phyloP scores from a whole-genome alignment of 345 rosid species.

The Acer campestre region DNA sequence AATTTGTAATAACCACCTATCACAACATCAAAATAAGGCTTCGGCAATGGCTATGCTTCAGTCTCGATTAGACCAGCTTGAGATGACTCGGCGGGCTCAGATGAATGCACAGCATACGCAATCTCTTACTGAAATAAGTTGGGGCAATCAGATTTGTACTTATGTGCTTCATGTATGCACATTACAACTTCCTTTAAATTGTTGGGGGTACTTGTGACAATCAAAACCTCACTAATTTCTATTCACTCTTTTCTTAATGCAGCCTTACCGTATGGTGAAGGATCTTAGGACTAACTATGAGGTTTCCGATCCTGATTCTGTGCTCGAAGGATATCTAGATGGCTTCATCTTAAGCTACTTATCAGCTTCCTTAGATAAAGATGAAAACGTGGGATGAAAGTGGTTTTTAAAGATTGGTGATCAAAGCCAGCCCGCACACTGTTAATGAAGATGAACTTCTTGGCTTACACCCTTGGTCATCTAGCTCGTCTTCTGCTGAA shows the following conservation, averaged over 20 bases:
- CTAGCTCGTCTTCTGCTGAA: no score
- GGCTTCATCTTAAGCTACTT: slow-evolving; percentile 81
- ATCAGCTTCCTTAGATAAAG: slow-evolving; percentile 71
- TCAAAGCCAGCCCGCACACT: no score
- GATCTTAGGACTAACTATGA: slow-evolving; percentile 91
- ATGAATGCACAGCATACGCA: slow-evolving; percentile 92
- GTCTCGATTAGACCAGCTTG: slow-evolving; percentile 88
- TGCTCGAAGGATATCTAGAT: slow-evolving; percentile 86
- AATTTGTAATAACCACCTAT: slow-evolving; percentile 38
- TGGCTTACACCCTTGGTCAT: no score
- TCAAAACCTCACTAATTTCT: slow-evolving; percentile 1
- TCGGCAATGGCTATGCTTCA: slow-evolving; percentile 96
- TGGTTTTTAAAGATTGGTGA: no score
- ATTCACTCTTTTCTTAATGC: slow-evolving; percentile 20
- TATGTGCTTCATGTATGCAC: slow-evolving; percentile 84
- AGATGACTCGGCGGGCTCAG: slow-evolving; percentile 85
- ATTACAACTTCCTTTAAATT: slow-evolving; percentile 10
- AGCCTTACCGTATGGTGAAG: slow-evolving; percentile 96
- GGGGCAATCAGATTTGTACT: slow-evolving; percentile 94
- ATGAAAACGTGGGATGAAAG: slow-evolving; percentile 31
- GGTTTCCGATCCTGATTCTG: slow-evolving; percentile 87
- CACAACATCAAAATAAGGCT: slow-evolving; percentile 91
- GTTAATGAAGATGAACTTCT: no score
- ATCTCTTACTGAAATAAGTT: slow-evolving; percentile 83
- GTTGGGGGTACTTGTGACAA: neutral